Percentiles rank a stretch among this genome's conserved stretches.
Conservation (phyloP, 495 filamentous ascomycete species). For the Aspergillus egyptiacus region DNA sequence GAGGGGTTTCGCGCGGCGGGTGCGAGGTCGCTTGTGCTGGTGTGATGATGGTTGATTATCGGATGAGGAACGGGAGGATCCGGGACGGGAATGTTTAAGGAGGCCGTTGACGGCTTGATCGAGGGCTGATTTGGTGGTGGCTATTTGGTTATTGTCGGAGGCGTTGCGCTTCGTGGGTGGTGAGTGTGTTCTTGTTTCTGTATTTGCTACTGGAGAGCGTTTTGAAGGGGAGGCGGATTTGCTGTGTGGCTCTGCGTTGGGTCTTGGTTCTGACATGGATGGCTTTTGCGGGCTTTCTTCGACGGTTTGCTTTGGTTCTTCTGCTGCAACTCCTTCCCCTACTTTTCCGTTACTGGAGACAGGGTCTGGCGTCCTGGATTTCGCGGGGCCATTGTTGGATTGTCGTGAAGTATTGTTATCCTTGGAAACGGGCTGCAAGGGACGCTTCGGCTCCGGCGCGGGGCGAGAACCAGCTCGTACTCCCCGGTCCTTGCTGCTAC, state of each 20-base stretch:
- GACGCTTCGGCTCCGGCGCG: constrained; percentile 11
- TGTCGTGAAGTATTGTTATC: neutral
- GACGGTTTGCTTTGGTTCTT: neutral
- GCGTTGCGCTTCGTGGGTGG: constrained; percentile 15
- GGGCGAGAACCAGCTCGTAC: constrained; percentile 20
- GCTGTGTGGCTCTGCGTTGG: constrained; percentile 4
- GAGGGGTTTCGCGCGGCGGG: constrained; percentile 35
- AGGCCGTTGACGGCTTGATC: constrained; percentile 36
- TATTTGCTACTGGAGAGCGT: too few relatives aligned
- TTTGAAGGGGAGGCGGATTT: constrained; percentile 27
- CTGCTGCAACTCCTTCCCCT: too few relatives aligned
- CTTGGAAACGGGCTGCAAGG: neutral
- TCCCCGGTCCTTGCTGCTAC: constrained; percentile 17
- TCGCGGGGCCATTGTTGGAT: constrained; percentile 5
- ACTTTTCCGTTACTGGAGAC: constrained; percentile 16
- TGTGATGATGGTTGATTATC: constrained; percentile 1
- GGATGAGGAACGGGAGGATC: constrained; percentile 25
- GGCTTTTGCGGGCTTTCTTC: neutral
- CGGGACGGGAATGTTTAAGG: constrained; percentile 38
- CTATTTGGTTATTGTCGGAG: constrained; percentile 1
- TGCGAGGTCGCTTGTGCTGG: constrained; percentile 13
- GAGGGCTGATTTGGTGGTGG: constrained; percentile 21
- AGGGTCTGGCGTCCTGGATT: constrained; percentile 22
- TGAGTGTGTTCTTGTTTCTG: neutral
- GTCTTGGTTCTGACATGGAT: neutral